Evolutionary conservation across 331 rosid genomes (phyloP), one percentile per base, ranked within the genome.

Genomic region (Dryas integrifolia): DNA sequence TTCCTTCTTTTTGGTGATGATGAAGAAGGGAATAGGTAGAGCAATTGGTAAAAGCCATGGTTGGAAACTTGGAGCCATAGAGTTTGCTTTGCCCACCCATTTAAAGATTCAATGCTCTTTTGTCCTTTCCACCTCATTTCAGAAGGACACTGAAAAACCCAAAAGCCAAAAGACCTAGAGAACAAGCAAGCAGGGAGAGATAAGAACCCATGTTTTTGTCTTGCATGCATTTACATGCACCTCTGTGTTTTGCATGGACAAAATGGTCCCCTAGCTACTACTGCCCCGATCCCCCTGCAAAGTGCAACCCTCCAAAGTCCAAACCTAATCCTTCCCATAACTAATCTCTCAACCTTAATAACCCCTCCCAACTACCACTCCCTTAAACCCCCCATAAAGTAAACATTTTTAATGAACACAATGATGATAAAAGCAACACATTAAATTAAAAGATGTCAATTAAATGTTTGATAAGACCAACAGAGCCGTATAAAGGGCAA

Each of bases 181-280:
- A 79, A 60, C 74, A 51, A 81, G 82, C 66, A 65, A 52, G 49
- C 79, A 53, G 63, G 18, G 69, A 60, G 62, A 53, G 65, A 66
- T 66, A 81, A 74, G 80, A 80, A 69, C 61, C 79, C 86, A 48
- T 40, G 26, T 67, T 79, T 78, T 92, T 85, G 85, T 80, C 79
- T 78, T 80, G 77, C 89, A 82, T 90, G 90, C 74, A 82, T 49
- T 69, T 77, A 50, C 86, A 76, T 78, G 82, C 80, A 70, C 35
- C 77, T 43, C 52, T 76, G 21, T 84, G 47, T 74, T 69, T 84
- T 89, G 86, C 89, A 77, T 76, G 80, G 61, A 65, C 3, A 69
- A 63, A 47, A 47, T 71, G 85, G 92, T 77, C 82, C 88, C 88
- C 60, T 73, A 77, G 76, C 65, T 30, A 7, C 61, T 4, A 21